Evolutionary conservation across 1,139 yeast genomes (phyloP), one percentile per base, ranked within the genome.

Genomic region (Nakaseomyces glabratus): DNA sequence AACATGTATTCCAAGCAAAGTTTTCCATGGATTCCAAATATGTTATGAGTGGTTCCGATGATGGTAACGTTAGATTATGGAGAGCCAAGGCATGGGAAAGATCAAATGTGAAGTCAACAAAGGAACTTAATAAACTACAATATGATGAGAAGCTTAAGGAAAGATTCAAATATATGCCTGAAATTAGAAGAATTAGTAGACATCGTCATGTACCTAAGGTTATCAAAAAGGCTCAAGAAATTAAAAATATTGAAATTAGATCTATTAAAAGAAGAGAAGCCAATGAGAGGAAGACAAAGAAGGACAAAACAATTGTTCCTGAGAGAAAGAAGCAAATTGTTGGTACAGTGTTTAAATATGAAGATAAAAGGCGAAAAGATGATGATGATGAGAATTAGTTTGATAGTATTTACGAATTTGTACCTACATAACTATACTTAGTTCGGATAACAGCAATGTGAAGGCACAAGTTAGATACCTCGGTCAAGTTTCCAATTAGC

Each of bases 121-220:
- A 82, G 51, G 84, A 85, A 60, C 73, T 93, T 52, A 65, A 80
- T 46, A 84, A 85, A 61, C 65, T 86, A 46, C 95, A 90, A 60
- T 90, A 90, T 60, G 94, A 86, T 55, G 81, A 74, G 36, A 93
- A 93, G 28, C 73, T 90, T 58, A 88, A 86, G 61, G 95, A 90
- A 51, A 73, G 95, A 55, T 90, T 75, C 68, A 82, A 84, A 65
- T 81, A 81, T 63, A 86, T 90, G 97, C 98, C 98, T 1, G 98
- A 90, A 59, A 81, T 90, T 53, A 75, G 74, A 53, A 73, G 97
- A 52, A 93, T 90, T 44, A 65, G 86, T 17, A 75, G 90, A 59
- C 97, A 90, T 62, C 76, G 98, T 60, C 97, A 88, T 57, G 69
- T 88, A 39, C 98, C 98, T 18, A 66, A 66, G 46, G 82, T 80